These are phyloP conservation scores for Urtica urens DNA, from an alignment of 306 rosid species.

Conservation along the genomic window DNA sequence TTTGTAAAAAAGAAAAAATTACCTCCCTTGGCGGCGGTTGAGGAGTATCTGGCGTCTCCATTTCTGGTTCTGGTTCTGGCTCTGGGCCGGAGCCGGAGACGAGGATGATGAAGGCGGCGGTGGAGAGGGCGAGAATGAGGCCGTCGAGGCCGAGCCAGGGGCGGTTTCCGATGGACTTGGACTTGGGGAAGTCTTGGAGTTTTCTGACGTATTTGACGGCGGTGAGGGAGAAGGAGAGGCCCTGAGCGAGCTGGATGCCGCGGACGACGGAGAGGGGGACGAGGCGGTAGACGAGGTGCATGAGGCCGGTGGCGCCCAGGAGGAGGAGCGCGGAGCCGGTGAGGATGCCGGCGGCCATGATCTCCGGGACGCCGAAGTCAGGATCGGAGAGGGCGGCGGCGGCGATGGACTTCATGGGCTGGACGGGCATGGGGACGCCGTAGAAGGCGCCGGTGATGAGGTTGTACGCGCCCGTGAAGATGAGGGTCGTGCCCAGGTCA, in stretches of 20 bases:
- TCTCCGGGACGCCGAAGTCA: constrained; percentile 41
- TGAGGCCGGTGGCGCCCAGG: constrained; percentile 50
- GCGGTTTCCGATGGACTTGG: constrained; percentile 29
- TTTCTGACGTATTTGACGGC: constrained; percentile 49
- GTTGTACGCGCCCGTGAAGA: constrained; percentile 61
- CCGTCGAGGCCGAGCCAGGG: constrained; percentile 69
- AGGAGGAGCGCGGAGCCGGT: constrained; percentile 42
- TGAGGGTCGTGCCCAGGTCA: constrained; percentile 61
- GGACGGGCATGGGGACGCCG: constrained; percentile 83
- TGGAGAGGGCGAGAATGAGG: constrained; percentile 38
- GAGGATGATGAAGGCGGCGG: constrained; percentile 41
- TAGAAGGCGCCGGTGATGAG: constrained; percentile 57
- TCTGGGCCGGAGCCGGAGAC: constrained; percentile 59
- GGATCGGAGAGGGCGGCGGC: constrained; percentile 48
- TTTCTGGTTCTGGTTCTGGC: background rate
- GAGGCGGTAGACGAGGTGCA: constrained; percentile 41
- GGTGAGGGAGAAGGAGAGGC: constrained; percentile 54
- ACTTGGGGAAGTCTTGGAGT: constrained; percentile 37
- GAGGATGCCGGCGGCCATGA: constrained; percentile 66
- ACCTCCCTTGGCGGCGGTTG: no score
- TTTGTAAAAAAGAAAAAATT: no score
- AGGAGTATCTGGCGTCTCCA: no score
- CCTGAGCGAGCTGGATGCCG: constrained; percentile 71
- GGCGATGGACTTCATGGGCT: constrained; percentile 78
- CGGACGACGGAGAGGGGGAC: constrained; percentile 54